phyloP scores from a whole-genome alignment of 2,329 filamentous ascomycete species.

The Blastomyces emzantsi region DNA sequence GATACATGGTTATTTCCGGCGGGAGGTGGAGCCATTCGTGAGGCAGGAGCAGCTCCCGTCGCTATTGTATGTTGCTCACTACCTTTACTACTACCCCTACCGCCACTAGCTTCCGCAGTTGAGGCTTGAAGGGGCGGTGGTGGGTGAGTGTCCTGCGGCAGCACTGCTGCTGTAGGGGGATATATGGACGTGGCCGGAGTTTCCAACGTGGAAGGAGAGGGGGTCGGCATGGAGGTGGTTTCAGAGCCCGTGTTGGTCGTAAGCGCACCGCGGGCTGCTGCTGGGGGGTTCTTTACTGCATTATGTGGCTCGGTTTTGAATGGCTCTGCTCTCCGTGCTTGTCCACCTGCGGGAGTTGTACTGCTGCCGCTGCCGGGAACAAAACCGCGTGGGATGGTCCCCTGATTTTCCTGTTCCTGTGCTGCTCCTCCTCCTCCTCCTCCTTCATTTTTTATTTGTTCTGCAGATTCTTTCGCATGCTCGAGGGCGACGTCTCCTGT shows the following conservation, averaged over 20 bases:
- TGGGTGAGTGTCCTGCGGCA: background rate
- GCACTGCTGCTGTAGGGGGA: background rate
- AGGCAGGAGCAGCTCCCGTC: background rate
- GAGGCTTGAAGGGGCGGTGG: background rate
- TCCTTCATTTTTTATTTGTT: background rate
- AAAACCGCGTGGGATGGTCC: background rate
- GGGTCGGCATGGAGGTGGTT: background rate
- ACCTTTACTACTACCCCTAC: background rate
- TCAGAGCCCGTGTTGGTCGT: background rate
- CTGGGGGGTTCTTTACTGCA: background rate
- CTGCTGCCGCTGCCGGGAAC: slow-evolving; percentile 4
- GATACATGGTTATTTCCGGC: background rate
- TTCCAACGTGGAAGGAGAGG: background rate
- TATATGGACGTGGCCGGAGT: background rate
- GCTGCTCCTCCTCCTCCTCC: background rate
- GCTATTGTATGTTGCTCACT: background rate
- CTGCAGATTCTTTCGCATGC: background rate
- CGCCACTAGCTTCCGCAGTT: background rate
- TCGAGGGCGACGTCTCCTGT: slow-evolving; percentile 7
- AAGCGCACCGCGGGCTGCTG: background rate
- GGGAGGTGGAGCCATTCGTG: background rate
- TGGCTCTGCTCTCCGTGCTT: background rate
- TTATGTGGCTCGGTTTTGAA: background rate
- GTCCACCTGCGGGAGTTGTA: slow-evolving; percentile 1
- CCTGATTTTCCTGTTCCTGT: background rate